phyloP scores from a whole-genome alignment of 1,284 basidiomycete species.

The Cystobasidiaceae sp. region DNA sequence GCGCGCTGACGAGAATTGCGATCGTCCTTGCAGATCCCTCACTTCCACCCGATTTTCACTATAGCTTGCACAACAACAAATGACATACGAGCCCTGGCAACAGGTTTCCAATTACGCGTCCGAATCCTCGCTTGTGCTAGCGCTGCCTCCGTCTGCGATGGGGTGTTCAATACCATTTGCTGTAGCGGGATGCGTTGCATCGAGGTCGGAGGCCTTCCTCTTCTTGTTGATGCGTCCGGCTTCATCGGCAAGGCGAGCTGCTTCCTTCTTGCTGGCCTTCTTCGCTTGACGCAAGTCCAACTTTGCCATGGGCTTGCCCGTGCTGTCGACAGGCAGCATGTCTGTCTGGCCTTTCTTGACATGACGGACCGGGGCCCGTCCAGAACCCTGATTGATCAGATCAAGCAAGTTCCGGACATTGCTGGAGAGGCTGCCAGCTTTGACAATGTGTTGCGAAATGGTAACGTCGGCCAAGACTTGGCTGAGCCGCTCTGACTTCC shows the following conservation, averaged over 20 bases:
- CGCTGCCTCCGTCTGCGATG: not conserved
- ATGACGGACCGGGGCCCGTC: not conserved
- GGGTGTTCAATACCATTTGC: not conserved
- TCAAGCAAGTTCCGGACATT: not conserved
- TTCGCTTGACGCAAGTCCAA: not conserved
- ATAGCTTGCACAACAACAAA: no score
- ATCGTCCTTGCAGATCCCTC: no score
- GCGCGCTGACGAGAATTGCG: no score
- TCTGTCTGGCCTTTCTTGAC: conserved; percentile 6
- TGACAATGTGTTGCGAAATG: not conserved
- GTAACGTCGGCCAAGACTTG: not conserved
- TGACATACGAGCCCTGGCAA: no score
- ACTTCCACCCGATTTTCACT: no score
- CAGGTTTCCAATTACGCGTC: not conserved
- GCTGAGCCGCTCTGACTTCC: conserved; percentile 4
- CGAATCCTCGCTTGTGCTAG: conserved; percentile 14
- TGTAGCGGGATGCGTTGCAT: not conserved
- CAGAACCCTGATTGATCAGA: conserved; percentile 15
- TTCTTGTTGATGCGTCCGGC: not conserved
- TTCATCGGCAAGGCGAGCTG: not conserved
- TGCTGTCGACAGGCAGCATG: not conserved
- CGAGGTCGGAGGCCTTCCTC: not conserved
- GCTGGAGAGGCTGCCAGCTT: conserved; percentile 4
- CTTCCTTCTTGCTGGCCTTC: conserved; percentile 7
- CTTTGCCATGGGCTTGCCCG: not conserved